These are phyloP conservation scores for Eucalyptus albens DNA, from an alignment of 345 rosid genomes.

Conservation along the genomic window DNA sequence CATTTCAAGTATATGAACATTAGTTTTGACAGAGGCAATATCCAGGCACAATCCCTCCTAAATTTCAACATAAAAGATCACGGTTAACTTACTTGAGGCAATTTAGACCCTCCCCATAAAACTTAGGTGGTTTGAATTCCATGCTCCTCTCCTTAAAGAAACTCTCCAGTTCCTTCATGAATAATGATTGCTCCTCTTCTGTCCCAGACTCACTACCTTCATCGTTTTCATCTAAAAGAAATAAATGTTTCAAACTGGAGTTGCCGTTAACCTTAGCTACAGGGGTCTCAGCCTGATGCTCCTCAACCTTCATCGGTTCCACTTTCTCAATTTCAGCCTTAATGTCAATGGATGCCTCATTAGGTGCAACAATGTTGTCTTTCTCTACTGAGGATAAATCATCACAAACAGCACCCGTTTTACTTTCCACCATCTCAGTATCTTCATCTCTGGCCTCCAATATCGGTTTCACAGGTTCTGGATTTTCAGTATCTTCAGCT, in stretches of 20 bases:
- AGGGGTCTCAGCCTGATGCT: conserved; percentile 2
- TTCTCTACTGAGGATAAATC: background rate
- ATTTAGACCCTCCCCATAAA: conserved; percentile 59
- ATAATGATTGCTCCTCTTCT: conserved; percentile 46
- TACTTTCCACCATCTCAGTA: conserved; percentile 5
- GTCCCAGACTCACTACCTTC: conserved; percentile 59
- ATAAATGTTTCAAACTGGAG: conserved; percentile 18
- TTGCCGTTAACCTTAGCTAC: conserved; percentile 14
- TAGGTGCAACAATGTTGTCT: conserved; percentile 8
- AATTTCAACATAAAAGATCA: background rate
- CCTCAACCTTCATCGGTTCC: conserved; percentile 17
- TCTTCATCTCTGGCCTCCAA: conserved; percentile 4
- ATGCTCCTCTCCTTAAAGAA: conserved; percentile 42
- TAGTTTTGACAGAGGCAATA: background rate
- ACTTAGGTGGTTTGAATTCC: conserved; percentile 72
- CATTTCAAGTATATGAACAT: background rate
- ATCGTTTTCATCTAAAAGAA: conserved; percentile 28
- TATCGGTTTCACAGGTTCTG: conserved; percentile 3
- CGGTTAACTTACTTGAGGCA: conserved; percentile 45
- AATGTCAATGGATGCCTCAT: conserved; percentile 15
- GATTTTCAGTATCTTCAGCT: conserved; percentile 1
- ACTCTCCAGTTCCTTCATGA: conserved; percentile 44
- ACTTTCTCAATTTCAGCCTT: conserved; percentile 14
- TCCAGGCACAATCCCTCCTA: background rate
- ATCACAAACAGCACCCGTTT: conserved; percentile 5